phyloP scores from a whole-genome alignment of 2,329 filamentous ascomycete species.

The Apiospora hydei region DNA sequence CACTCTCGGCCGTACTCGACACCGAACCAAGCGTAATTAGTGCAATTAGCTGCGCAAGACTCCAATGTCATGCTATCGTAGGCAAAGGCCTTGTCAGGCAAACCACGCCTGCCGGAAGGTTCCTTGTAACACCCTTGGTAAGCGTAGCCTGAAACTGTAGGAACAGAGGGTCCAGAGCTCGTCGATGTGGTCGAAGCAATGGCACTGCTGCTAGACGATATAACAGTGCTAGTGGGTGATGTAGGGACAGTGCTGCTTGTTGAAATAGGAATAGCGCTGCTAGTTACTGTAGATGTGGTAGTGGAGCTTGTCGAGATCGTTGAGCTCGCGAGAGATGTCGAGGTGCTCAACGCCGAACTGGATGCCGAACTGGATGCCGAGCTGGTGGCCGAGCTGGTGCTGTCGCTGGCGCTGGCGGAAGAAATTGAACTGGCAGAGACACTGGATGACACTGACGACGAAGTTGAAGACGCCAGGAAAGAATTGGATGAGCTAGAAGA shows the following conservation, averaged over 20 bases:
- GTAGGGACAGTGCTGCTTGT: background rate
- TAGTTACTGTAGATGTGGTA: background rate
- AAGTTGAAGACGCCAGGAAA: background rate
- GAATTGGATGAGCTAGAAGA: background rate
- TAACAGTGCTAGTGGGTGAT: background rate
- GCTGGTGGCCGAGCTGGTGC: background rate
- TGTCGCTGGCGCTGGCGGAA: background rate
- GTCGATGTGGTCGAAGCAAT: background rate
- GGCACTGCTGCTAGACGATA: background rate
- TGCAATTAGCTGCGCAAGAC: constrained; percentile 40
- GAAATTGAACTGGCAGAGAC: background rate
- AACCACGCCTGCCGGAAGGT: constrained; percentile 14
- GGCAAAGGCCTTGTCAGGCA: constrained; percentile 29
- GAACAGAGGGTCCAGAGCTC: background rate
- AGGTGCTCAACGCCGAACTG: background rate
- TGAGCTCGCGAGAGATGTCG: background rate
- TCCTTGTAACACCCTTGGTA: constrained; percentile 29
- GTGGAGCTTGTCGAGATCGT: background rate
- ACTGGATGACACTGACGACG: background rate
- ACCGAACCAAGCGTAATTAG: constrained; percentile 46
- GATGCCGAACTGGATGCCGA: background rate
- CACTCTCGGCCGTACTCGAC: constrained; percentile 47
- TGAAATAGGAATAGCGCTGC: background rate
- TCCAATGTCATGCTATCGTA: constrained; percentile 45
- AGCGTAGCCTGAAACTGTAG: constrained; percentile 25